Base-by-base conservation (phyloP, 2,329 filamentous ascomycete species). In the Cryphonectria naterciae region DNA sequence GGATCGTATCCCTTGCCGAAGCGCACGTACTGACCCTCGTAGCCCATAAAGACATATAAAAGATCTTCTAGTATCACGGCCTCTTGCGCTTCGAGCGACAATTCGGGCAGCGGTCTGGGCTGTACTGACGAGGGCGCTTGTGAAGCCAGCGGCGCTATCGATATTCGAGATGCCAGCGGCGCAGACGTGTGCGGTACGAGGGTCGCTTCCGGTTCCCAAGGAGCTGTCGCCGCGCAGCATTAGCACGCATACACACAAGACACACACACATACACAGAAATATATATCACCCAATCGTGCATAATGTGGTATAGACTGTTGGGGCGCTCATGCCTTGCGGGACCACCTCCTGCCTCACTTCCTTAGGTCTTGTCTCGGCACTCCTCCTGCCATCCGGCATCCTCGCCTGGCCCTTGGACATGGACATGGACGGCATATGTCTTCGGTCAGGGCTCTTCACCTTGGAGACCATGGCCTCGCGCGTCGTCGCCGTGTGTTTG, bases 41-140 rank as follows among this genome's bases (percentile, higher is more conserved):
- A 97, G 35, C 96, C 96, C 95, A 99, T 98, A 76, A 98, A 97
- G 6, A 97, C 94, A 78, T 95, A 98, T 49, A 98, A 82, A 22
- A 99, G 82, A 76, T 99, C 96, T 75, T 98, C 95, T 60, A 98
- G 85, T 63, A 99, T 92, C 11, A 90, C 92, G 35, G 90, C 89
- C 82, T 99, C 96, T 80, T 99, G 96, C 2, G 88, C 88, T 74
- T 97, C 92, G 39, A 97, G 83, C 0, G 90, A 90, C 71, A 98
- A 83, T 70, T 93, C 89, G 69, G 87, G 84, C 22, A 98, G 84
- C 8, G 91, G 85, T 65, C 84, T 83, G 1, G 93, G 92, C 60
- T 93, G 90, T 65, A 94, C 85, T 10, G 87, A 83, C 66, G 88
- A 82, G 1, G 95, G 94, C 41, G 93, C 89, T 73, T 90, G 85